Evolutionary conservation across 164 flowering plant species (phyloP).

Genomic region (Vitis labrusca): DNA sequence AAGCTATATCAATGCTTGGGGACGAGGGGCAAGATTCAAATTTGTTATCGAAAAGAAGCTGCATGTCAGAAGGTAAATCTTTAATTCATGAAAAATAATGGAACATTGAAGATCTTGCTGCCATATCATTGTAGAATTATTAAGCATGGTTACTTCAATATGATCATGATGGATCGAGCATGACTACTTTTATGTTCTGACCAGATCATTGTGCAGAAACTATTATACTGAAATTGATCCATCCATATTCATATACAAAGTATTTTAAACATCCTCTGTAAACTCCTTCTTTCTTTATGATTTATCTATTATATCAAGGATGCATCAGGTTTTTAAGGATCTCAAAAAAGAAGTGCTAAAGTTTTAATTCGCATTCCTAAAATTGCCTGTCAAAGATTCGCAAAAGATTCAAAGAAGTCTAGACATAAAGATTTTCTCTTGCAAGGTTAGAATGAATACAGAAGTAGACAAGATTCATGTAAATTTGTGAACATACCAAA

Average conservation of each 20-base stretch:
- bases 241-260: not conserved
- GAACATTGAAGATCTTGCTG: not conserved
- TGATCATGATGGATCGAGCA: not conserved
- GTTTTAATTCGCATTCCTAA: not conserved
- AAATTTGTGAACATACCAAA: constrained; percentile 47
- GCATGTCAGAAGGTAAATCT: too few relatives aligned
- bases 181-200: not conserved
- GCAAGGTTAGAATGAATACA: not conserved
- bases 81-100: too few relatives aligned
- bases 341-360: not conserved
- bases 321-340: not conserved
- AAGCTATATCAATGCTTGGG: not conserved
- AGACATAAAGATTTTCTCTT: not conserved
- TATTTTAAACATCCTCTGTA: not conserved
- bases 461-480: not conserved
- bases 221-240: not conserved
- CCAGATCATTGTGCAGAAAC: not conserved
- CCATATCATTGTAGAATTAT: not conserved
- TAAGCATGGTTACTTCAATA: not conserved
- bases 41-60: too few relatives aligned
- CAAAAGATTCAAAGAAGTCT: too few relatives aligned
- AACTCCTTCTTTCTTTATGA: not conserved
- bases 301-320: not conserved
- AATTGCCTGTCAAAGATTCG: too few relatives aligned
- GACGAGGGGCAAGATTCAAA: too few relatives aligned